phyloP scores from a whole-genome alignment of 129 eudicot species.

The Mikania micrantha region DNA sequence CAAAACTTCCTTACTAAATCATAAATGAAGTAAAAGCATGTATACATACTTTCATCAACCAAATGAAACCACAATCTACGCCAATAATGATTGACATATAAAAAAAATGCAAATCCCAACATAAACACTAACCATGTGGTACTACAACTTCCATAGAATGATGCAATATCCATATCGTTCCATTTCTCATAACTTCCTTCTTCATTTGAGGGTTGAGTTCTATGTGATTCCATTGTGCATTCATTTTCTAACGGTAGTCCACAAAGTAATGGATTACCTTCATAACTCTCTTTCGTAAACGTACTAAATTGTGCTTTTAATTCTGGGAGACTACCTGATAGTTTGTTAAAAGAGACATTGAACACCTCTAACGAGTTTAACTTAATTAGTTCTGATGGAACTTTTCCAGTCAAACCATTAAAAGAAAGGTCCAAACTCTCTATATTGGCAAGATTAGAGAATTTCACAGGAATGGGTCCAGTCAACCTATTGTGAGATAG shows the following conservation, averaged over 20 bases:
- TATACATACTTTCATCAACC: constrained; percentile 9
- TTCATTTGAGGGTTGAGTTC: neutral
- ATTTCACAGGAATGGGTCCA: constrained; percentile 17
- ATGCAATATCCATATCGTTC: constrained; percentile 3
- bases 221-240: neutral
- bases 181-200: constrained; percentile 12
- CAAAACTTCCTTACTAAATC: neutral
- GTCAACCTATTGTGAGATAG: neutral
- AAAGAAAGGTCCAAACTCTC: constrained; percentile 16
- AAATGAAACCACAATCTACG: constrained; percentile 9
- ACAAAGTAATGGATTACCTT: constrained; percentile 8
- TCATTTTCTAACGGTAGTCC: constrained; percentile 11
- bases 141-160: constrained; percentile 11
- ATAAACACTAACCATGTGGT: neutral
- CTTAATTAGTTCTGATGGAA: constrained; percentile 1
- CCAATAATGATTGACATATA: constrained; percentile 1
- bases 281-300: neutral
- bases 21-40: neutral
- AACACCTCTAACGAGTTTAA: neutral
- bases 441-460: constrained; percentile 1
- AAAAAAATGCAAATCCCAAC: neutral
- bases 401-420: neutral
- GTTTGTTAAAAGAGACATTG: constrained; percentile 6
- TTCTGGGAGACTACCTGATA: constrained; percentile 13
- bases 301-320: constrained; percentile 15